These are phyloP conservation scores for Leishmania gerbilli DNA, from an alignment of 208 protist species.

Conservation along the genomic window DNA sequence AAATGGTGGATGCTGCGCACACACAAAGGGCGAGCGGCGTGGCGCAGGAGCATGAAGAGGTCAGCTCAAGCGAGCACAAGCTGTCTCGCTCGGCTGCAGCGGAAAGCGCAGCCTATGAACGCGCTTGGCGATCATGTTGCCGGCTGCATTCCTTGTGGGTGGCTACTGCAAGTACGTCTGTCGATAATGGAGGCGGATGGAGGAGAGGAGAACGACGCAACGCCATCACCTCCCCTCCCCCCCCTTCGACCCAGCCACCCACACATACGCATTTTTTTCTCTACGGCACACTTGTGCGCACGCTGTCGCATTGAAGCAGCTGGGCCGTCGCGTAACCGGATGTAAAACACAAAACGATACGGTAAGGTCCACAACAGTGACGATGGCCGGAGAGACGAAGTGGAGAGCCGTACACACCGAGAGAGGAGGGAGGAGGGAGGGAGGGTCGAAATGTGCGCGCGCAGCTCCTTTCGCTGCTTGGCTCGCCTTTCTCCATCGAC, in stretches of 20 bases:
- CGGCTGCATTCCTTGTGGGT: background rate
- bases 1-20: background rate
- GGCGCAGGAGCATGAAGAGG: background rate
- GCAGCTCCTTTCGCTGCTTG: background rate
- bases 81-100: background rate
- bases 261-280: background rate
- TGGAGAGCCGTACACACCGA: background rate
- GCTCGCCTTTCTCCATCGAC: background rate
- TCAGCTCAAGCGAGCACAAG: background rate
- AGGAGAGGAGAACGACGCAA: background rate
- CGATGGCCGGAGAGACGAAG: background rate
- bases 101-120: background rate
- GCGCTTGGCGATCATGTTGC: background rate
- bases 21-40: background rate
- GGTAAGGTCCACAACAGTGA: background rate
- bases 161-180: background rate
- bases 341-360: background rate
- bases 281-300: background rate
- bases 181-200: background rate
- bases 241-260: background rate
- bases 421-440: background rate
- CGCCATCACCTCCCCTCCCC: background rate
- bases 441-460: background rate
- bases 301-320: background rate
- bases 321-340: background rate